Evolutionary conservation across 1,139 yeast genomes (phyloP).

Genomic region (Sugiyamaella grinbergsii): DNA sequence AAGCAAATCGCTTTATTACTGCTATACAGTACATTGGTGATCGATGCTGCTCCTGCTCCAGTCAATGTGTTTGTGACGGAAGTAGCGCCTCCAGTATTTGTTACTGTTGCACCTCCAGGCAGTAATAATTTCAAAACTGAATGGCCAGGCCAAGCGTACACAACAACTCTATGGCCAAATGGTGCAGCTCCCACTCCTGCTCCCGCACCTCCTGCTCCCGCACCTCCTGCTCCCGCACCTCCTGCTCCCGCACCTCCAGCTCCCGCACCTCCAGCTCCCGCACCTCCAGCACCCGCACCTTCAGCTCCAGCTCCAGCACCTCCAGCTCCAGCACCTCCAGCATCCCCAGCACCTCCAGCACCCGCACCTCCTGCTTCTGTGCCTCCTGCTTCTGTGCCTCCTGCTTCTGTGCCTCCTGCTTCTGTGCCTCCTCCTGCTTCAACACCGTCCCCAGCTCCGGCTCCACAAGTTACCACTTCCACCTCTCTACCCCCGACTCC

Average conservation of each 20-base stretch:
- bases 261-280: constrained; percentile 16
- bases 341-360: constrained; percentile 23
- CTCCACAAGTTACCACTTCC: constrained; percentile 12
- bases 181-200: constrained; percentile 22
- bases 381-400: constrained; percentile 15
- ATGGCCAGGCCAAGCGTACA: constrained; percentile 19
- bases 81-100: constrained; percentile 29
- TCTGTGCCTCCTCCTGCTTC: constrained; percentile 19
- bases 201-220: constrained; percentile 18
- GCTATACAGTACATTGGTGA: constrained; percentile 9
- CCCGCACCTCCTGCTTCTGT: constrained; percentile 14
- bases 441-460: constrained; percentile 16
- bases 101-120: constrained; percentile 28
- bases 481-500: constrained; percentile 7
- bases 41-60: constrained; percentile 24
- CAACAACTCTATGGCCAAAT: constrained; percentile 21
- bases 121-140: constrained; percentile 22
- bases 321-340: constrained; percentile 17
- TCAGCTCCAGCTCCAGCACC: constrained; percentile 17
- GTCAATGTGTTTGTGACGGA: constrained; percentile 28
- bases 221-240: constrained; percentile 20
- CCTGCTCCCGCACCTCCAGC: constrained; percentile 19
- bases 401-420: constrained; percentile 16
- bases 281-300: constrained; percentile 16
- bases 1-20: constrained; percentile 9